Evolutionary conservation across 2,329 filamentous ascomycete genomes (phyloP), one percentile per base, ranked within the genome.

Genomic region (Penicillium sp.): DNA sequence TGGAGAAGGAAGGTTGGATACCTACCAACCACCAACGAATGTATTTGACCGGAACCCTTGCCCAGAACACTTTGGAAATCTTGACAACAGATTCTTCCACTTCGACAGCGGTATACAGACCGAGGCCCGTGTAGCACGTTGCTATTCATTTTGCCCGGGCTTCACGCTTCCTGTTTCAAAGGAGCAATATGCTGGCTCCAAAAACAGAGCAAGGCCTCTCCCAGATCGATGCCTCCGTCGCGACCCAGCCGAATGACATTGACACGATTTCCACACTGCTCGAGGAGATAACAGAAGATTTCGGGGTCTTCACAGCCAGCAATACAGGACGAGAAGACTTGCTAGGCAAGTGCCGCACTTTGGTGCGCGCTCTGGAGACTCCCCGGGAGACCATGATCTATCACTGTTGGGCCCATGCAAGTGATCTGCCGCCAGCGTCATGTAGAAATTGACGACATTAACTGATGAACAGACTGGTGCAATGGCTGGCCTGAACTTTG

Each of bases 371-470:
- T 6, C 28, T 48, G 9, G 46, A 51, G 18, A 53, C 51, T 13
- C 51, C 51, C 25, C 38, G 51, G n/a, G 51, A 53, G 41, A 47
- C 49, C 4, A 53, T 53, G 46, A 42, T 49, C 26, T 26, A 47
- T 11, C 37, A 44, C 38, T 49, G 47, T 13, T 52, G 47, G 50
- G 40, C 37, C 42, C 44, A 52, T n/a, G 50, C 37, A 47, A 13
- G 26, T 37, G 3, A 11, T n/a, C 11, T 9, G 8, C n/a, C 4
- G 12, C 25, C n/a, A 7, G 2, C 28, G 8, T 6, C 4, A 28
- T 3, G 11, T n/a, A 2, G 18, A 6, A 6, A 8, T 11, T 9
- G 35, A 33, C 18, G n/a, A 7, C 13, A 40, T 38, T 25, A 45
- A 28, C 29, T 39, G 8, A 3, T 8, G 13, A 12, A n/a, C 13